Percentiles rank a stretch among this genome's conserved stretches.
These are phyloP conservation scores for Chondrostereum purpureum DNA, from an alignment of 1,284 basidiomycete species.

Conservation along the genomic window DNA sequence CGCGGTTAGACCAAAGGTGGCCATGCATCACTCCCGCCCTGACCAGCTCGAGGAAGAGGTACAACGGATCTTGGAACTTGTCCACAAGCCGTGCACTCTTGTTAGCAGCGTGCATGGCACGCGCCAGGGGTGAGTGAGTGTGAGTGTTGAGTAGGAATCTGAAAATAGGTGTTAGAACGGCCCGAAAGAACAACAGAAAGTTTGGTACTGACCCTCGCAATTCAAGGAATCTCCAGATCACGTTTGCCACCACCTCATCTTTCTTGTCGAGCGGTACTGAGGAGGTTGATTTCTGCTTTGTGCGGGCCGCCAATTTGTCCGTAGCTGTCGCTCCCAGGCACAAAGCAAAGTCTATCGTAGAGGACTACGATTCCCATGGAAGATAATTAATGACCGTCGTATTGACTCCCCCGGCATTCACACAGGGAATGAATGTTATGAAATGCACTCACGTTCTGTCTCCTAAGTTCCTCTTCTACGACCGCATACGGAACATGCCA, in stretches of 20 bases:
- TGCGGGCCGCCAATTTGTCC: constrained; percentile 74
- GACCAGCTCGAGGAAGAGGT: constrained; percentile 88
- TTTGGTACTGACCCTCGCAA: constrained; percentile 67
- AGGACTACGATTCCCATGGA: constrained; percentile 46
- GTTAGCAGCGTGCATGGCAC: constrained; percentile 84
- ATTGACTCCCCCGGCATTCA: constrained; percentile 17
- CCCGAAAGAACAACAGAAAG: constrained; percentile 13
- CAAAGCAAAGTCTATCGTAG: constrained; percentile 95
- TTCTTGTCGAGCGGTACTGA: constrained; percentile 82
- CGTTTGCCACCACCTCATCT: constrained; percentile 97
- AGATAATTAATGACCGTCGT: constrained; percentile 4
- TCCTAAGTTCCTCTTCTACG: constrained; percentile 90
- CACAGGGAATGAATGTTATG: constrained; percentile 9
- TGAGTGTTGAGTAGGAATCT: constrained; percentile 88
- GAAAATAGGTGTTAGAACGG: constrained; percentile 12
- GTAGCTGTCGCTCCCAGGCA: constrained; percentile 87
- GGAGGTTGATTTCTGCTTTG: constrained; percentile 49
- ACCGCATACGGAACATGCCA: constrained; percentile 89
- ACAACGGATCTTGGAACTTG: constrained; percentile 96
- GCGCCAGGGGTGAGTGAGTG: constrained; percentile 83
- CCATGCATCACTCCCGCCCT: constrained; percentile 95
- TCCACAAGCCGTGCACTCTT: constrained; percentile 82
- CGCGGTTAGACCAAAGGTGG: constrained; percentile 81
- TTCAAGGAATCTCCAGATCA: constrained; percentile 97
- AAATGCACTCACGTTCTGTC: constrained; percentile 94